Conservation (phyloP, 805 yeast genomes). For the Candida morakotiae region DNA sequence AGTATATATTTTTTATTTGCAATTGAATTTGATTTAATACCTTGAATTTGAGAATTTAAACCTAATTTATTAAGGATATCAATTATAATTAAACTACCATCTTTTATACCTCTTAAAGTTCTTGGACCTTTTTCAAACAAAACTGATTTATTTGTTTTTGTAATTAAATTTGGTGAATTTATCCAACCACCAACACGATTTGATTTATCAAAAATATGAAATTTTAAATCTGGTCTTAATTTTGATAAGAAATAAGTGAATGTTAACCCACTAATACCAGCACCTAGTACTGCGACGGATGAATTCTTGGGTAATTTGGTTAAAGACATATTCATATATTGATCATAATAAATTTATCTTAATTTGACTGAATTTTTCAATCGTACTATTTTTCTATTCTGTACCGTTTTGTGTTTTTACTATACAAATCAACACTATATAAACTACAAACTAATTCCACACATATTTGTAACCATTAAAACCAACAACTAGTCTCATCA, state of each 20-base stretch:
- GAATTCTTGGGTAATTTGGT: conserved; percentile 23
- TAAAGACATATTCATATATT: background rate
- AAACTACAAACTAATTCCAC: no score
- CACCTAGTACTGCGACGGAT: conserved; percentile 72
- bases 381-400: no score
- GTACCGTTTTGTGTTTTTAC: background rate
- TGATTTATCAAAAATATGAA: conserved; percentile 59
- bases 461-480: no score
- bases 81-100: conserved; percentile 67
- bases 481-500: no score
- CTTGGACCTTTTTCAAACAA: conserved; percentile 85
- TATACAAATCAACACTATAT: no score
- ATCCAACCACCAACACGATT: conserved; percentile 78
- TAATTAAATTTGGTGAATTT: conserved; percentile 39
- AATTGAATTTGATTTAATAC: conserved; percentile 50
- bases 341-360: background rate
- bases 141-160: conserved; percentile 18
- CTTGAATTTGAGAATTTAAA: conserved; percentile 47
- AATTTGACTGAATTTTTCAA: no score
- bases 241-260: conserved; percentile 64
- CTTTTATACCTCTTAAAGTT: conserved; percentile 78
- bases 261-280: conserved; percentile 83
- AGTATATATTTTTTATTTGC: conserved; percentile 74
- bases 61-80: conserved; percentile 55
- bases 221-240: conserved; percentile 71